phyloP scores from a whole-genome alignment of 2,329 filamentous ascomycete species.

The Fonsecaea monophora region DNA sequence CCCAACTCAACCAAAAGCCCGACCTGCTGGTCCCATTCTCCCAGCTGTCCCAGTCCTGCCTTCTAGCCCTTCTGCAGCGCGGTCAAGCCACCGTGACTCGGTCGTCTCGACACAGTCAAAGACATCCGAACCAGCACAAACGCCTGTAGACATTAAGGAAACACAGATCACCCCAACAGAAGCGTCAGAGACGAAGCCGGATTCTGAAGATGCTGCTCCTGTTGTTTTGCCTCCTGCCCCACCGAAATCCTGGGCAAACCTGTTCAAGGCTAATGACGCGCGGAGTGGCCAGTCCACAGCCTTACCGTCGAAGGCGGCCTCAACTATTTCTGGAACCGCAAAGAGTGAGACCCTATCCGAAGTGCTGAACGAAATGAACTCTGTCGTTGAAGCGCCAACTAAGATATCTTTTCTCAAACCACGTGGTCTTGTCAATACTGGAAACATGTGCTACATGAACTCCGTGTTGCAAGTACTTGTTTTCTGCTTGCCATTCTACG shows the following conservation, averaged over 20 bases:
- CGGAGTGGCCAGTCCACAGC: conserved; percentile 43
- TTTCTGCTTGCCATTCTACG: conserved; percentile 92
- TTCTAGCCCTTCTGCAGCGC: conserved; percentile 46
- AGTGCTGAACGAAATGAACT: conserved; percentile 74
- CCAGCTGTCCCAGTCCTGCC: conserved; percentile 59
- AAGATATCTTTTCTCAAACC: conserved; percentile 86
- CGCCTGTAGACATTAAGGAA: conserved; percentile 22
- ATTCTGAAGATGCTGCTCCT: conserved; percentile 47
- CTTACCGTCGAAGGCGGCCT: conserved; percentile 31
- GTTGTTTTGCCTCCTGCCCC: conserved; percentile 52
- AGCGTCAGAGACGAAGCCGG: conserved; percentile 7
- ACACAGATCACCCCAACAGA: conserved; percentile 22
- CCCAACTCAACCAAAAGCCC: conserved; percentile 43
- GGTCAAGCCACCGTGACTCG: conserved; percentile 48
- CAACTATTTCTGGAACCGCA: conserved; percentile 49
- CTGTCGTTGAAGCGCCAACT: conserved; percentile 61
- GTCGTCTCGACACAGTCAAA: conserved; percentile 48
- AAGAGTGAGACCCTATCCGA: conserved; percentile 72
- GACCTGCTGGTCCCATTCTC: conserved; percentile 49
- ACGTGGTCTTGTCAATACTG: conserved; percentile 91
- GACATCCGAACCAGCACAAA: conserved; percentile 35
- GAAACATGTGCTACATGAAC: conserved; percentile 99
- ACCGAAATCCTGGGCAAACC: conserved; percentile 73
- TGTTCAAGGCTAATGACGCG: conserved; percentile 63
- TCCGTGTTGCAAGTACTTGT: conserved; percentile 95